These are phyloP conservation scores for Wickerhamiella cacticola DNA, from an alignment of 805 yeast species.

Conservation along the genomic window DNA sequence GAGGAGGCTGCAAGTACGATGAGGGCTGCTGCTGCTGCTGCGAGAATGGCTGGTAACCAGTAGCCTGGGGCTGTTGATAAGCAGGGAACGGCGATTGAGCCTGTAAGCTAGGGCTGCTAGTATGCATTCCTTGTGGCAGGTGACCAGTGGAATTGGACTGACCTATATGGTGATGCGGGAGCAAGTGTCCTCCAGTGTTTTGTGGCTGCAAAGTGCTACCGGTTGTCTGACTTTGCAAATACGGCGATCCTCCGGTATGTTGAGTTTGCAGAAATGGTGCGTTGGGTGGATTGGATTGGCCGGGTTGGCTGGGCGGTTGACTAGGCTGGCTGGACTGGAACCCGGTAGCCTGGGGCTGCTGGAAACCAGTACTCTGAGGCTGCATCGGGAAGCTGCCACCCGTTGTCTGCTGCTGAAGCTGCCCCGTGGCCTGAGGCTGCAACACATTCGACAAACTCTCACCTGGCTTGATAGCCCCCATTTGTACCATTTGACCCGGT, in stretches of 20 bases:
- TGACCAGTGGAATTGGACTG: neutral
- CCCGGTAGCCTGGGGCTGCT: neutral
- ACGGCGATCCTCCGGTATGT: neutral
- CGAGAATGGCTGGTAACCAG: constrained; percentile 13
- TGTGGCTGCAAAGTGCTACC: too few species aligned
- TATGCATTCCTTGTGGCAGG: neutral
- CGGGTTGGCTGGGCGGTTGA: neutral
- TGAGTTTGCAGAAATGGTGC: neutral
- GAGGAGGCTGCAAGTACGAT: constrained; percentile 1
- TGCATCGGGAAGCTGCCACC: neutral
- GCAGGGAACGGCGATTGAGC: neutral
- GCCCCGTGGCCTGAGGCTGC: neutral
- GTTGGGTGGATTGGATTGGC: neutral
- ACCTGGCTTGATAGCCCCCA: constrained; percentile 11
- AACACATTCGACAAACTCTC: constrained; percentile 7
- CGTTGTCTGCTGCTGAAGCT: neutral
- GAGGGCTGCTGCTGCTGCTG: constrained; percentile 12
- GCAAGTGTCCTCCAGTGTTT: too few species aligned
- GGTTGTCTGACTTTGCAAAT: too few species aligned
- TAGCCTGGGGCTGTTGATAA: neutral
- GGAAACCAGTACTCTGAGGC: neutral
- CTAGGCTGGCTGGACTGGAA: neutral
- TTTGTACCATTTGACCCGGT: constrained; percentile 15
- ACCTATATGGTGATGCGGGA: too few species aligned
- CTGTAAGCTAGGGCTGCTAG: constrained; percentile 1